Conservation (phyloP, 2,329 filamentous ascomycete genomes). For the Alternaria triticina region DNA sequence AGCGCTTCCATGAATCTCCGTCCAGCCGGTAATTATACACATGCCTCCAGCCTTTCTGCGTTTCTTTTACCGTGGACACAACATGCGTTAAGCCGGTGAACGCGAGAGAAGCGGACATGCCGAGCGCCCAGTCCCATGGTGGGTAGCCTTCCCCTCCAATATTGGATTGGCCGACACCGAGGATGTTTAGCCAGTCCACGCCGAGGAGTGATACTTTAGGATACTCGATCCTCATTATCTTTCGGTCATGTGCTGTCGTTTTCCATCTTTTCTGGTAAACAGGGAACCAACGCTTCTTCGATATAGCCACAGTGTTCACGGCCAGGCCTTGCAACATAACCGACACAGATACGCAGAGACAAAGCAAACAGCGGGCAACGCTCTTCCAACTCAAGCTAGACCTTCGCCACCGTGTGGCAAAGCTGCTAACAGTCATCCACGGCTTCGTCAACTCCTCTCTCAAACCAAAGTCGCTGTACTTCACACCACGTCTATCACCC, state of each 20-base stretch:
- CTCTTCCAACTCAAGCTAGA: neutral
- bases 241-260: neutral
- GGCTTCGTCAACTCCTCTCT: conserved; percentile 11
- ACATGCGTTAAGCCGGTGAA: neutral
- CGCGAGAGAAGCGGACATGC: conserved; percentile 2
- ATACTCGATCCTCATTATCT: neutral
- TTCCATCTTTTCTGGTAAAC: neutral
- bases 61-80: neutral
- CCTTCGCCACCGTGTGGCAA: neutral
- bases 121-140: conserved; percentile 1
- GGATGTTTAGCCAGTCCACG: neutral
- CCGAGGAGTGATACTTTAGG: conserved; percentile 1
- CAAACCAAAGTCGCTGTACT: conserved; percentile 4
- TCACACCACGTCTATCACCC: neutral
- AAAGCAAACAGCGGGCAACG: conserved; percentile 1
- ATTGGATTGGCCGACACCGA: neutral
- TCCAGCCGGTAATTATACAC: neutral
- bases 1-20: neutral
- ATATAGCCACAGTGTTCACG: conserved; percentile 7
- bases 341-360: conserved; percentile 7
- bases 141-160: neutral
- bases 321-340: conserved; percentile 7
- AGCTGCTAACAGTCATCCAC: conserved; percentile 7
- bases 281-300: conserved; percentile 13
- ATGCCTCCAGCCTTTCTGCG: neutral